These are phyloP conservation scores for Microcos paniculata DNA, from an alignment of 345 rosid species.

Conservation along the genomic window DNA sequence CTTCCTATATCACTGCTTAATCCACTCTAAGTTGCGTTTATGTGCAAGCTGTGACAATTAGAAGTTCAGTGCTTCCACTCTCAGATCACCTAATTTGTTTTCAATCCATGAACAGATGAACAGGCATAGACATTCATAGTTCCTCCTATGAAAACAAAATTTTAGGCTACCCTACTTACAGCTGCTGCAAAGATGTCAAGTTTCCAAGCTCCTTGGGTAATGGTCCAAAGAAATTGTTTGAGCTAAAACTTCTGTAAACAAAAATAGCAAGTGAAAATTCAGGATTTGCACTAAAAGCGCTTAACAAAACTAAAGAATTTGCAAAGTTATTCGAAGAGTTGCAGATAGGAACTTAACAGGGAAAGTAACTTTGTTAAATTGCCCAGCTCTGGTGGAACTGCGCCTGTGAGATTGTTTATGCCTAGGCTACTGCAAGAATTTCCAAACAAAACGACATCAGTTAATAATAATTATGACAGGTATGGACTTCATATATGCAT, in stretches of 20 bases:
- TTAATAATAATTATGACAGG: not conserved
- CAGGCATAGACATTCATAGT: not conserved
- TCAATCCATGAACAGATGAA: not conserved
- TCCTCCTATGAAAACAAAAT: too few species aligned
- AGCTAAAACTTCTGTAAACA: constrained; percentile 51
- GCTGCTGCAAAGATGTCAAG: constrained; percentile 44
- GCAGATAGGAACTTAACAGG: constrained; percentile 39
- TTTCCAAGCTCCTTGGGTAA: constrained; percentile 49
- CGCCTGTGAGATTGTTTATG: constrained; percentile 57
- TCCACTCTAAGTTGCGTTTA: not conserved
- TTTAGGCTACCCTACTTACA: constrained; percentile 34
- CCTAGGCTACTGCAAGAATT: constrained; percentile 50
- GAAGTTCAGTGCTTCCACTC: not conserved
- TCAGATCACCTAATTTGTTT: not conserved
- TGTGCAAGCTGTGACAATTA: not conserved
- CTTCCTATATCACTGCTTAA: not conserved
- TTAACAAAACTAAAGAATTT: not conserved
- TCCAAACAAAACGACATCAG: constrained; percentile 21
- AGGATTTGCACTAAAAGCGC: not conserved
- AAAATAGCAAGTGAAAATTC: not conserved
- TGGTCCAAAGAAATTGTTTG: constrained; percentile 50
- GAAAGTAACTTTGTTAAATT: constrained; percentile 48
- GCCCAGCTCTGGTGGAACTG: constrained; percentile 52
- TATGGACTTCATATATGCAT: not conserved
- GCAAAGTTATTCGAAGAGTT: not conserved